Conservation (phyloP, 805 yeast species). For the Starmerella potacharoeniae region DNA sequence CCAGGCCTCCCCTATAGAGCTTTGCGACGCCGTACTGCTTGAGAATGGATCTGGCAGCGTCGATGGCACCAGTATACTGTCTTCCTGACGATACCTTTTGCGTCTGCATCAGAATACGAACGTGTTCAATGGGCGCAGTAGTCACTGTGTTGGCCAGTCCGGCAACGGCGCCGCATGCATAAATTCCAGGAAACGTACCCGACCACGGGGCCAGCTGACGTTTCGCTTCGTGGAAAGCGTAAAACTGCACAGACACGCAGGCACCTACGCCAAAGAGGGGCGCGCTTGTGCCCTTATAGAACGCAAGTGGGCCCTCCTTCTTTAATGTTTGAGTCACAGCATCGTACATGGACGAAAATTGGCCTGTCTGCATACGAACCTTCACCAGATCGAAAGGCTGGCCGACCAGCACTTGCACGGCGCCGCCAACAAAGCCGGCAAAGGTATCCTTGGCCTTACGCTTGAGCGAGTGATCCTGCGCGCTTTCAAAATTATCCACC, state of each 20-base stretch:
- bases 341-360: slow-evolving; percentile 40
- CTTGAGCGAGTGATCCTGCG: slow-evolving; percentile 21
- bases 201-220: slow-evolving; percentile 37
- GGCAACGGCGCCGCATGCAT: slow-evolving; percentile 52
- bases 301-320: slow-evolving; percentile 51
- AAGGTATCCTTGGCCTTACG: slow-evolving; percentile 44
- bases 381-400: slow-evolving; percentile 64
- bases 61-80: slow-evolving; percentile 35
- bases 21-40: slow-evolving; percentile 37
- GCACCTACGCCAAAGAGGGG: slow-evolving; percentile 61
- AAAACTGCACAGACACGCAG: slow-evolving; percentile 59
- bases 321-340: slow-evolving; percentile 44
- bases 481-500: slow-evolving; percentile 2
- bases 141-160: slow-evolving; percentile 56
- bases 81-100: slow-evolving; percentile 27
- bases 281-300: slow-evolving; percentile 57
- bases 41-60: slow-evolving; percentile 37
- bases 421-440: slow-evolving; percentile 47
- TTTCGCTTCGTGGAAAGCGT: slow-evolving; percentile 59
- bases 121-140: slow-evolving; percentile 55
- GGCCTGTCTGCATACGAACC: slow-evolving; percentile 61
- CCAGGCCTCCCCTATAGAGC: slow-evolving; percentile 42
- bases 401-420: slow-evolving; percentile 44
- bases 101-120: slow-evolving; percentile 50
- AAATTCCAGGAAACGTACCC: slow-evolving; percentile 41